Conservation (phyloP, 2,329 filamentous ascomycete genomes). For the Trichoderma hamatum region DNA sequence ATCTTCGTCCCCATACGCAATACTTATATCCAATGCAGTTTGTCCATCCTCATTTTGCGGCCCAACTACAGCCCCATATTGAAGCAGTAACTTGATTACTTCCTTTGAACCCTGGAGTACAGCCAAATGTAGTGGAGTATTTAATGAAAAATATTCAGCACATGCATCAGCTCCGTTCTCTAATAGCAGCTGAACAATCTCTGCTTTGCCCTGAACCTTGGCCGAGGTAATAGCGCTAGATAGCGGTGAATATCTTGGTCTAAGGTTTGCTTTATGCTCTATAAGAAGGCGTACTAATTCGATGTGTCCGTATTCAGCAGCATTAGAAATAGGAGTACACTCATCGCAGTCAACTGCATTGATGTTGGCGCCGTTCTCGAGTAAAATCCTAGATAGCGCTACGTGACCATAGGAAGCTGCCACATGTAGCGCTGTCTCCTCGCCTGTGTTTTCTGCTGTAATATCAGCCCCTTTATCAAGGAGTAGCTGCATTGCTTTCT, state of each 20-base stretch:
- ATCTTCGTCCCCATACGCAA: not conserved
- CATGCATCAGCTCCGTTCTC: not conserved
- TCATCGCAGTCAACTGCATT: not conserved
- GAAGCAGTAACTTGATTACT: not conserved
- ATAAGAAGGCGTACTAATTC: not conserved
- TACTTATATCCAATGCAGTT: not conserved
- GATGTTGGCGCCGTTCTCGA: not conserved
- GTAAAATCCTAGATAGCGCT: not conserved
- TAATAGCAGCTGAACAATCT: not conserved
- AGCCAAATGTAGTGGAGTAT: not conserved
- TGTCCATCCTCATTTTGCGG: too few relatives aligned
- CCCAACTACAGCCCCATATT: not conserved
- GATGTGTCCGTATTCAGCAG: not conserved
- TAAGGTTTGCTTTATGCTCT: not conserved
- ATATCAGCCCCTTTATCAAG: not conserved
- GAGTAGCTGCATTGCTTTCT: not conserved
- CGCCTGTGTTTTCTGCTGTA: accelerated
- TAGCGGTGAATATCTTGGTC: accelerated
- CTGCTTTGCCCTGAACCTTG: accelerated
- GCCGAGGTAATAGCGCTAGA: accelerated
- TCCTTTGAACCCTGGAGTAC: not conserved
- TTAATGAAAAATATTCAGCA: accelerated
- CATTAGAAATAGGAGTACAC: not conserved
- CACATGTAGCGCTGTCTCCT: not conserved
- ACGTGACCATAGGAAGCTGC: not conserved